These are phyloP conservation scores for Pseudonectria foliicola DNA, from an alignment of 2,329 filamentous ascomycete species.

Conservation along the genomic window DNA sequence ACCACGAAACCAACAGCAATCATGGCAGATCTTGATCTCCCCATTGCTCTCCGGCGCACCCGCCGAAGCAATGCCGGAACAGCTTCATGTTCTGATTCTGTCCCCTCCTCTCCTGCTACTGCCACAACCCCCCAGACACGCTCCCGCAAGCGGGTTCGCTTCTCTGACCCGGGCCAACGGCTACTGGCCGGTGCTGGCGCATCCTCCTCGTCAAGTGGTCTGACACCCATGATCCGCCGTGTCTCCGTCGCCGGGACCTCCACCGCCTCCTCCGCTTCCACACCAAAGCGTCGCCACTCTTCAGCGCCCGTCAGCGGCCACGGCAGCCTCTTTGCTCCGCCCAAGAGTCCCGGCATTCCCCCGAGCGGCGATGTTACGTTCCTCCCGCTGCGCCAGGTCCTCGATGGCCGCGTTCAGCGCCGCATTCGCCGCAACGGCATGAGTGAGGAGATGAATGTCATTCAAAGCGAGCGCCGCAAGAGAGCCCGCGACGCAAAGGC, in stretches of 20 bases:
- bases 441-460: slow-evolving; percentile 51
- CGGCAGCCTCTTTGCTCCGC: slow-evolving; percentile 9
- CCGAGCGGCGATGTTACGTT: slow-evolving; percentile 37
- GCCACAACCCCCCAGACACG: slow-evolving; percentile 24
- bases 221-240: slow-evolving; percentile 52
- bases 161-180: slow-evolving; percentile 52
- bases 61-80: slow-evolving; percentile 36
- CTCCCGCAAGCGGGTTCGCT: slow-evolving; percentile 45
- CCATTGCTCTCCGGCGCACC: slow-evolving; percentile 49
- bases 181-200: slow-evolving; percentile 21
- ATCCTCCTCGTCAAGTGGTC: slow-evolving; percentile 32
- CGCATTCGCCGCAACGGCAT: slow-evolving; percentile 49
- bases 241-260: slow-evolving; percentile 32
- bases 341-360: slow-evolving; percentile 11
- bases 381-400: slow-evolving; percentile 41
- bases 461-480: slow-evolving; percentile 39
- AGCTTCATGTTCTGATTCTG: slow-evolving; percentile 15
- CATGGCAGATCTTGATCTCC: slow-evolving; percentile 38
- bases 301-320: slow-evolving; percentile 32
- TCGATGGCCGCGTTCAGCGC: slow-evolving; percentile 51
- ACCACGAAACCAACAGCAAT: background rate
- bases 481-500: slow-evolving; percentile 31
- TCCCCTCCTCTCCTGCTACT: slow-evolving; percentile 6
- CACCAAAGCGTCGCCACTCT: slow-evolving; percentile 35
- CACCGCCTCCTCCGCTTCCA: too few species aligned